phyloP scores from a whole-genome alignment of 2,329 filamentous ascomycete species.

The Harringtonia aguacate region DNA sequence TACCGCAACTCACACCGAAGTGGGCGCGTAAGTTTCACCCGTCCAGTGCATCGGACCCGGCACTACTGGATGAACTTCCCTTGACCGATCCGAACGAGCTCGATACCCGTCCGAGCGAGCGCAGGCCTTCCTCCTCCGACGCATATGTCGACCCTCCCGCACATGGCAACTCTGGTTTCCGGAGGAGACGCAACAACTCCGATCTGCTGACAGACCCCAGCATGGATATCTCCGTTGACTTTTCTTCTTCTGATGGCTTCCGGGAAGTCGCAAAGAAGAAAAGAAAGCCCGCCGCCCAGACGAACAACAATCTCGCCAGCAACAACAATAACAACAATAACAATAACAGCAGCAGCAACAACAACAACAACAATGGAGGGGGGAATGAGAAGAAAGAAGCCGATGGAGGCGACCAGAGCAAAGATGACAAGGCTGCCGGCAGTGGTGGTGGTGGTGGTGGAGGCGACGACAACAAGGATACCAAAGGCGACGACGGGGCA shows the following conservation, averaged over 20 bases:
- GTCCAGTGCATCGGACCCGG: slow-evolving; percentile 1
- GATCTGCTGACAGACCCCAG: slow-evolving; percentile 35
- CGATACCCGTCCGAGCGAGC: slow-evolving; percentile 8
- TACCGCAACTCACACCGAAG: slow-evolving; percentile 19
- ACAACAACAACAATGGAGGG: slow-evolving; percentile 20
- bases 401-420: slow-evolving; percentile 16
- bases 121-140: slow-evolving; percentile 4
- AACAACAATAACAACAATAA: slow-evolving; percentile 33
- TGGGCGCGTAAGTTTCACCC: slow-evolving; percentile 11
- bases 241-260: slow-evolving; percentile 42
- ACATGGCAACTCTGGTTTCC: neutral
- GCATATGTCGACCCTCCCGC: neutral
- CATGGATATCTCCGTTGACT: slow-evolving; percentile 40
- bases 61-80: slow-evolving; percentile 11
- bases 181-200: slow-evolving; percentile 13
- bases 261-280: slow-evolving; percentile 45
- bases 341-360: slow-evolving; percentile 20
- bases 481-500: slow-evolving; percentile 18
- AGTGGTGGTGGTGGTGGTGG: slow-evolving; percentile 17
- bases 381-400: slow-evolving; percentile 24
- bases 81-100: slow-evolving; percentile 11
- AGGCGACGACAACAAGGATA: too few relatives aligned
- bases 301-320: slow-evolving; percentile 27
- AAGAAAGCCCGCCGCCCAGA: slow-evolving; percentile 32
- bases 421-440: slow-evolving; percentile 19